Evolutionary conservation across 768 basidiomycete species (phyloP).

Genomic region (Suillus paluster): DNA sequence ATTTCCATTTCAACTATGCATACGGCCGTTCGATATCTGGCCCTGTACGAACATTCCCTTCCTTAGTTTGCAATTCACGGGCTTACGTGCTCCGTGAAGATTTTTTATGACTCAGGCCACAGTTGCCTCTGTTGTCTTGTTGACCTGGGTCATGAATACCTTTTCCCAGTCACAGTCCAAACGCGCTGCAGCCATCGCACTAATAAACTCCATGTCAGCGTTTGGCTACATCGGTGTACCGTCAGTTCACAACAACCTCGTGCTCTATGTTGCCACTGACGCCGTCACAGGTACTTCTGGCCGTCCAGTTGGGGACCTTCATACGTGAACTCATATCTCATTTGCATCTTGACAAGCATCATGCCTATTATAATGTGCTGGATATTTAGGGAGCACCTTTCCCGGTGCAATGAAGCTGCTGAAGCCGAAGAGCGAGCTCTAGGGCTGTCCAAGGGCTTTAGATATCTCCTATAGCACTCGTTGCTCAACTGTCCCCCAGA

Average conservation of each 20-base stretch:
- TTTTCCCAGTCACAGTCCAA: constrained; percentile 80
- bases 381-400: constrained; percentile 48
- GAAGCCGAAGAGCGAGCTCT: too few relatives aligned
- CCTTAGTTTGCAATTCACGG: background rate
- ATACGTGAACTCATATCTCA: constrained; percentile 71
- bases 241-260: constrained; percentile 46
- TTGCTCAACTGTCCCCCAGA: too few relatives aligned
- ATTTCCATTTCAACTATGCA: constrained; percentile 68
- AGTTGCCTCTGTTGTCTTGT: constrained; percentile 68
- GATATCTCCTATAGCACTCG: too few relatives aligned
- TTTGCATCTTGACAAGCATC: constrained; percentile 65
- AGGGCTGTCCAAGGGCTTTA: too few relatives aligned
- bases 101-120: constrained; percentile 79
- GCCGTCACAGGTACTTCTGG: constrained; percentile 58
- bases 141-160: constrained; percentile 54
- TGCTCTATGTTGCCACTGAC: background rate
- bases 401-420: too few relatives aligned
- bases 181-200: constrained; percentile 81
- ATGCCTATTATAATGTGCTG: constrained; percentile 53
- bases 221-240: constrained; percentile 83
- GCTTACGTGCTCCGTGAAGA: constrained; percentile 35
- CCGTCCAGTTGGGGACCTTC: constrained; percentile 69
- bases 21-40: constrained; percentile 62
- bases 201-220: constrained; percentile 79
- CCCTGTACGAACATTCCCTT: constrained; percentile 49